Conservation (phyloP, 2,329 filamentous ascomycete species). For the Colletotrichum magnum region DNA sequence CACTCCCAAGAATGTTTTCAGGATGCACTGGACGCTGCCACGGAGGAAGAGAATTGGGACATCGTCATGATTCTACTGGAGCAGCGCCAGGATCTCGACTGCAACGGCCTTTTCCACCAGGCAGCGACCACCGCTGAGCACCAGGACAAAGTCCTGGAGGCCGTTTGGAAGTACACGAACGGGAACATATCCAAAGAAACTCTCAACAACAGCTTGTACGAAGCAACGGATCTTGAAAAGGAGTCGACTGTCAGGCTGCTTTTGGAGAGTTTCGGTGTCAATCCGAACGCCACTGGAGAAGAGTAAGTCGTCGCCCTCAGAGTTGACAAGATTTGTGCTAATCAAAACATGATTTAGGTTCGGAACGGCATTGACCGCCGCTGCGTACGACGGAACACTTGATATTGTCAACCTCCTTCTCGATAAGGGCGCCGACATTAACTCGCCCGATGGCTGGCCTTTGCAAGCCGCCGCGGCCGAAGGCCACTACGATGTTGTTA, state of each 20-base stretch:
- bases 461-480: conserved; percentile 54
- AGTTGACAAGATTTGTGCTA: neutral
- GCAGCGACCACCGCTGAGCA: conserved; percentile 51
- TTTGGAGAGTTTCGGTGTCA: conserved; percentile 50
- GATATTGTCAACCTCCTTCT: conserved; percentile 35
- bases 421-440: conserved; percentile 41
- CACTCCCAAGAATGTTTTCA: conserved; percentile 51
- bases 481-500: conserved; percentile 52
- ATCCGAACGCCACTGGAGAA: conserved; percentile 55
- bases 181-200: conserved; percentile 50
- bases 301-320: conserved; percentile 48
- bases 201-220: conserved; percentile 53
- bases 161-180: conserved; percentile 54
- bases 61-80: conserved; percentile 53
- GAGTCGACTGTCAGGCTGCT: conserved; percentile 53
- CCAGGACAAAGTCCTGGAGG: conserved; percentile 53
- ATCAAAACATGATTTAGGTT: conserved; percentile 44
- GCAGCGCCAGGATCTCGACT: conserved; percentile 49
- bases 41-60: conserved; percentile 54
- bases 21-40: conserved; percentile 50
- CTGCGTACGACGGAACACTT: conserved; percentile 54
- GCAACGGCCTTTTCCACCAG: conserved; percentile 51
- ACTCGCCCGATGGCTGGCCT: conserved; percentile 53
- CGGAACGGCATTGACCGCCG: conserved; percentile 54
- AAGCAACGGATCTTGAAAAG: conserved; percentile 57